phyloP scores from a whole-genome alignment of 176 grass and related monocot species.

The Zea luxurians region DNA sequence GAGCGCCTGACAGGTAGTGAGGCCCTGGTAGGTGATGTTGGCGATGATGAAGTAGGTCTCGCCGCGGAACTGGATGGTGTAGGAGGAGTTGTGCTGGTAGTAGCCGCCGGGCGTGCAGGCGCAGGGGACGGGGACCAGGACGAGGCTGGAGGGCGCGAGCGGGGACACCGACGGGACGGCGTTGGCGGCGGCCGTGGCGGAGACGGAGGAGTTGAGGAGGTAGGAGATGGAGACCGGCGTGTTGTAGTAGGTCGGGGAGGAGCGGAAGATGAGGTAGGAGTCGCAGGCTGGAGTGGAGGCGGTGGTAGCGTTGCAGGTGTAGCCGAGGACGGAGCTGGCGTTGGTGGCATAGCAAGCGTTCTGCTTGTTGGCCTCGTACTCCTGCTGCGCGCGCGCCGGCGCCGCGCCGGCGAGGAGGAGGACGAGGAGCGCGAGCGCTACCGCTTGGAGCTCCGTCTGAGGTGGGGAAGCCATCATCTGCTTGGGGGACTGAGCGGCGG shows the following conservation, averaged over 20 bases:
- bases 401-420: not conserved
- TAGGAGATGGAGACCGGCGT: constrained; percentile 41
- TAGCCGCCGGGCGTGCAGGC: constrained; percentile 44
- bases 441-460: not conserved
- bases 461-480: constrained; percentile 15
- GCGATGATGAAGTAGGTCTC: constrained; percentile 73
- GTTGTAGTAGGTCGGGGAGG: constrained; percentile 33
- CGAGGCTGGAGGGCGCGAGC: constrained; percentile 37
- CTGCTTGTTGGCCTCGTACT: constrained; percentile 59
- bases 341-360: constrained; percentile 45
- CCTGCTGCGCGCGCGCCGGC: constrained; percentile 54
- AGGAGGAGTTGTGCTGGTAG: constrained; percentile 84
- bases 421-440: constrained; percentile 6
- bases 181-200: constrained; percentile 39
- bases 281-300: constrained; percentile 22
- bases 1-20: constrained; percentile 81
- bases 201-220: constrained; percentile 43
- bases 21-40: constrained; percentile 85
- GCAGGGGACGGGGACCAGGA: constrained; percentile 58
- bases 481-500: not conserved
- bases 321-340: constrained; percentile 65
- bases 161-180: constrained; percentile 23
- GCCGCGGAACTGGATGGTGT: not conserved
- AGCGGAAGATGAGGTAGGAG: constrained; percentile 62
- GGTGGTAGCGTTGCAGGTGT: constrained; percentile 59